Base-by-base conservation (phyloP, 805 yeast species). In the Candida sakaeoensis region DNA sequence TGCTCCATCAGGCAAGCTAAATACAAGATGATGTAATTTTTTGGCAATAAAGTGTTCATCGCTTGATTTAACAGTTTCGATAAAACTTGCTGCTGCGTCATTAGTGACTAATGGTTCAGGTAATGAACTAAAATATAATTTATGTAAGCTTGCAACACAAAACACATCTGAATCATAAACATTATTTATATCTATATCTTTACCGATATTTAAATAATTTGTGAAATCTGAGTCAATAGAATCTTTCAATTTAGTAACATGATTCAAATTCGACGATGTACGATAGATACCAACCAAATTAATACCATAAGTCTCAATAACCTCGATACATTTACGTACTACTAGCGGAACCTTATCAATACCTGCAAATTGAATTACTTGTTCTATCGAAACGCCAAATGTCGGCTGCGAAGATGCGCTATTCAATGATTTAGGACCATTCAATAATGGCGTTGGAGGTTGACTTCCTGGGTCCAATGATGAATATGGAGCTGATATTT, bases 321-420 rank as follows among this genome's bases (percentile, higher is more conserved):
- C 82, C 47, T 81, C 82, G 37, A 91, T 85, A 69, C 97, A 90
- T 55, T 82, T 86, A 47, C 82, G 81, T 8, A 93, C 99, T 36
- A 93, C 77, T 13, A 84, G 74, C 1, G 99, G 99, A 4, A 93
- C 96, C 60, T 86, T 82, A 48, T 87, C 95, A 40, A 89, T 91
- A 5, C 74, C 75, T 46, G 95, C 96, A 49, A 75, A 80, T 45
- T 81, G 83, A 14, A 89, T 79, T 32, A 87, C 64, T 8, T 72
- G 78, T 43, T 84, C 95, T n/a, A 93, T 71, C 1, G 95, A 82
- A 0, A 82, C 79, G 0, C 96, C 97, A 62, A 87, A 93, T 0
- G 95, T 80, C 0, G 73, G 71, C 39, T 67, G 37, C 32, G 48
- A 54, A 2, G 23, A 29, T 24, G 31, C 6, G 6, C 34, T 28